Evolutionary conservation across 2,329 filamentous ascomycete genomes (phyloP).

Genomic region (Diaporthe citri): DNA sequence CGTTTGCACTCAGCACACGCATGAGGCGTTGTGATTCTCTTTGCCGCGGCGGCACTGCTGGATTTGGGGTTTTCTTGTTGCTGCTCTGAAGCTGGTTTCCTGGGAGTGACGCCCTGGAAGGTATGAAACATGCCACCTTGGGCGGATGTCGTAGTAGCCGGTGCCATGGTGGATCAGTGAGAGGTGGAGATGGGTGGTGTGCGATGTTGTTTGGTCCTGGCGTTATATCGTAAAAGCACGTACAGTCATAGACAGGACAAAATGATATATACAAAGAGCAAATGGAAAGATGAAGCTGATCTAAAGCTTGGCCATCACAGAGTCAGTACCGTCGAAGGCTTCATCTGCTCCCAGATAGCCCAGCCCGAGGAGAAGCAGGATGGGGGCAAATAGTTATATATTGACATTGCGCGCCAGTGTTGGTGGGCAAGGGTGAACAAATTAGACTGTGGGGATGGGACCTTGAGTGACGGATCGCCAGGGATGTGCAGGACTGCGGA

Average conservation of each 20-base stretch:
- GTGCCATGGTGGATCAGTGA: conserved; percentile 53
- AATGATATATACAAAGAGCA: conserved; percentile 37
- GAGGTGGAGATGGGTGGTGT: conserved; percentile 27
- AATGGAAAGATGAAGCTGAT: neutral
- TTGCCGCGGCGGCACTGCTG: conserved; percentile 53
- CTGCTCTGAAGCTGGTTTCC: conserved; percentile 61
- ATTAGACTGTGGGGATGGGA: conserved; percentile 39
- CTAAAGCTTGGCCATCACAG: conserved; percentile 25
- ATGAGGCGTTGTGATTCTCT: conserved; percentile 69
- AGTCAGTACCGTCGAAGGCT: conserved; percentile 14
- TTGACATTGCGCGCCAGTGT: conserved; percentile 52
- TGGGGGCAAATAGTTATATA: conserved; percentile 56
- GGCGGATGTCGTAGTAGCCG: conserved; percentile 60
- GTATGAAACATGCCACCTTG: conserved; percentile 67
- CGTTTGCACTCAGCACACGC: conserved; percentile 84
- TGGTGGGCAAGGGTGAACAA: conserved; percentile 42
- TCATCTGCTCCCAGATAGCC: conserved; percentile 30
- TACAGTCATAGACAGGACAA: conserved; percentile 19
- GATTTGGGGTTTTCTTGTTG: conserved; percentile 56
- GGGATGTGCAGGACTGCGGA: conserved; percentile 43
- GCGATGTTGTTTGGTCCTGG: neutral
- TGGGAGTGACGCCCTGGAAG: conserved; percentile 66
- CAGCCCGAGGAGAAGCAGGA: conserved; percentile 49
- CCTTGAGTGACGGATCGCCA: conserved; percentile 42
- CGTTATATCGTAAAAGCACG: conserved; percentile 1